These are phyloP conservation scores for Melaleuca quinquenervia DNA, from an alignment of 345 rosid species.

Conservation along the genomic window DNA sequence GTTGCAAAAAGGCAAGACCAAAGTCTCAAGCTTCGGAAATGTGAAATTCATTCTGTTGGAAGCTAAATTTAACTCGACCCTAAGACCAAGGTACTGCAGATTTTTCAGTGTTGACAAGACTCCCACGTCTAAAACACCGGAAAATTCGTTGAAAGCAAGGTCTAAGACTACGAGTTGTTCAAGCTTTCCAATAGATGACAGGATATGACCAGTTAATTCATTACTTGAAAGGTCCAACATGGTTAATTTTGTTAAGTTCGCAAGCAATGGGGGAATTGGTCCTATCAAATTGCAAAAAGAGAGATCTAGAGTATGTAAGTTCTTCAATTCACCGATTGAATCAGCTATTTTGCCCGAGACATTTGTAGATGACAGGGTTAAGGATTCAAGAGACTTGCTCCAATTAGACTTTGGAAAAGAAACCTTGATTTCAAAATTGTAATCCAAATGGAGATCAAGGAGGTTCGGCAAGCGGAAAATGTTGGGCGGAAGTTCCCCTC, in stretches of 20 bases:
- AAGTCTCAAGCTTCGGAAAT: neutral
- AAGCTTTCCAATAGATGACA: neutral
- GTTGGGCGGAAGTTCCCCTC: neutral
- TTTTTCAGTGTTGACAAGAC: neutral
- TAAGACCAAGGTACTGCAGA: neutral
- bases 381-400: neutral
- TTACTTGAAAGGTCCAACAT: neutral
- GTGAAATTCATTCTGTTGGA: neutral
- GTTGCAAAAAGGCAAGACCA: neutral
- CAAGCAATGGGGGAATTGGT: neutral
- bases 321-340: neutral
- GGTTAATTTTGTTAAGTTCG: neutral
- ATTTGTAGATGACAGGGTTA: neutral
- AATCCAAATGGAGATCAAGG: neutral
- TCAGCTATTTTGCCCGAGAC: neutral
- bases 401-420: neutral
- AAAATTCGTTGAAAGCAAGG: no score
- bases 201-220: neutral
- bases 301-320: neutral
- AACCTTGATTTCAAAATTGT: neutral
- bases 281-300: neutral
- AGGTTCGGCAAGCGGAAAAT: neutral
- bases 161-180: neutral
- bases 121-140: no score
- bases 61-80: neutral